These are phyloP conservation scores for Orobanche coerulescens DNA, from an alignment of 257 asterid genomes.

Conservation along the genomic window DNA sequence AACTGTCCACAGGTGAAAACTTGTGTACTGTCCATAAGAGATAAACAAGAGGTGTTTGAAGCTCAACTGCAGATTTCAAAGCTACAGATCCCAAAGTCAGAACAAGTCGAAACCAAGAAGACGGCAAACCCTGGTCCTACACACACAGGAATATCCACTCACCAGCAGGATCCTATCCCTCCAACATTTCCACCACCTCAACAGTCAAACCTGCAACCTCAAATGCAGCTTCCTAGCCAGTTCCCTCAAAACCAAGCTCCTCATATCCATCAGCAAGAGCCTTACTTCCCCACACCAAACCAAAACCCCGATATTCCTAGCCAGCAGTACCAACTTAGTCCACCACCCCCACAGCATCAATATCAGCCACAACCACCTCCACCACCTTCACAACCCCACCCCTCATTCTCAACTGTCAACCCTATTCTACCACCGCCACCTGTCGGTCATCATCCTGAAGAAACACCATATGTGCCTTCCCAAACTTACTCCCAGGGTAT, in stretches of 20 bases:
- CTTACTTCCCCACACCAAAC: conserved; percentile 51
- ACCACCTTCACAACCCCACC: conserved; percentile 45
- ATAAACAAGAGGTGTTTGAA: conserved; percentile 73
- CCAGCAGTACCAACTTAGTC: conserved; percentile 55
- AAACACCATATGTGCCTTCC: conserved; percentile 42
- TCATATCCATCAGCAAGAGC: conserved; percentile 46
- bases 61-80: conserved; percentile 63
- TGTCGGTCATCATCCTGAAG: conserved; percentile 62
- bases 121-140: conserved; percentile 33
- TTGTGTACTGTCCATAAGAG: conserved; percentile 56
- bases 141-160: conserved; percentile 39
- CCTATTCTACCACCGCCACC: conserved; percentile 50
- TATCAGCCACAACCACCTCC: conserved; percentile 45
- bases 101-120: conserved; percentile 44
- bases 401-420: conserved; percentile 33
- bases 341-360: conserved; percentile 36
- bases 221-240: conserved; percentile 40
- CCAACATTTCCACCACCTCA: conserved; percentile 45
- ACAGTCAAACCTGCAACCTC: conserved; percentile 33
- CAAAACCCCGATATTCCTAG: conserved; percentile 48
- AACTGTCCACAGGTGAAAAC: conserved; percentile 60
- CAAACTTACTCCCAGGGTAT: conserved; percentile 44
- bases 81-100: conserved; percentile 49
- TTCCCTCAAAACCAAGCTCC: conserved; percentile 47
- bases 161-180: conserved; percentile 47